Evolutionary conservation across 306 rosid genomes (phyloP).

Genomic region (Glycine soja): DNA sequence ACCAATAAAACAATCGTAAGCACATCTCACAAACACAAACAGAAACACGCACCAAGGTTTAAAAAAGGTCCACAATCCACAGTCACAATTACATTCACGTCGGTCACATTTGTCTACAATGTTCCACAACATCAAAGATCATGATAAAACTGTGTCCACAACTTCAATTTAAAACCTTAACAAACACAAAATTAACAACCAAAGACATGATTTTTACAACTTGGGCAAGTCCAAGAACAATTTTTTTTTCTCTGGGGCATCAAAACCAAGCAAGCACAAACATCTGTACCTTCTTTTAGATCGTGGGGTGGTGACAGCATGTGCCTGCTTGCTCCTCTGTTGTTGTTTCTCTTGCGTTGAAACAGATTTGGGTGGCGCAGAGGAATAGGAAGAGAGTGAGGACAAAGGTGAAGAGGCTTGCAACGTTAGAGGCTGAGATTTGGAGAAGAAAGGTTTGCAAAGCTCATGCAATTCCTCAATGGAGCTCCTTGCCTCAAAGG

Average conservation of each 20-base stretch:
- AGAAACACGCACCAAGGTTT: neutral
- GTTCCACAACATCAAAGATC: neutral
- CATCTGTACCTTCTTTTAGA: conserved; percentile 78
- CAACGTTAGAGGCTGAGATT: conserved; percentile 54
- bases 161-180: neutral
- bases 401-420: conserved; percentile 45
- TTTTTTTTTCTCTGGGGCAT: neutral
- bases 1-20: neutral
- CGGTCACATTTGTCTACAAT: neutral
- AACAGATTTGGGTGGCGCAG: conserved; percentile 45
- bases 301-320: conserved; percentile 56
- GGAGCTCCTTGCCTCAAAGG: conserved; percentile 50
- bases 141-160: neutral
- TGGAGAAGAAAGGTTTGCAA: conserved; percentile 82
- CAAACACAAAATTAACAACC: neutral
- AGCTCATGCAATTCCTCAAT: conserved; percentile 84
- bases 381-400: conserved; percentile 51
- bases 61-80: neutral
- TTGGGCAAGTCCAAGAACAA: conserved; percentile 33
- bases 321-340: conserved; percentile 52
- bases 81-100: neutral
- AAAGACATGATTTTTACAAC: conserved; percentile 31
- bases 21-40: neutral
- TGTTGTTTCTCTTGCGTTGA: conserved; percentile 54
- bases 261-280: neutral